Evolutionary conservation across 179 eudicot genomes (phyloP).

Genomic region (Silene coronaria): DNA sequence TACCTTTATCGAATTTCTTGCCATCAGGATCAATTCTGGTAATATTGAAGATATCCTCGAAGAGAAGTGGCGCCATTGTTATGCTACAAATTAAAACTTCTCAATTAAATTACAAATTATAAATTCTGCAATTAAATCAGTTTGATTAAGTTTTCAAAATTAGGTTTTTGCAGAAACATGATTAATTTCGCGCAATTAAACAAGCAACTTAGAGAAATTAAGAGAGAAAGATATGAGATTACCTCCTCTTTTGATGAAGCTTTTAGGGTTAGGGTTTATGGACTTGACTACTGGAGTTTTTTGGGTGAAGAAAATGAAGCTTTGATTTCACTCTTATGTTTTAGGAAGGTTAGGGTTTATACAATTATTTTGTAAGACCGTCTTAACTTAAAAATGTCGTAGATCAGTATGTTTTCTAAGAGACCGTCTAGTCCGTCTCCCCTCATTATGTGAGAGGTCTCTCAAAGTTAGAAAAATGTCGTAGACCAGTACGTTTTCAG

Average conservation of each 20-base stretch:
- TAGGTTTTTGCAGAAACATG: background rate
- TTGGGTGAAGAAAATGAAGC: no score
- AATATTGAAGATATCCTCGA: conserved; percentile 59
- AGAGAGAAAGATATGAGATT: background rate
- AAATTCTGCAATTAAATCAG: background rate
- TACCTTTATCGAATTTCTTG: conserved; percentile 82
- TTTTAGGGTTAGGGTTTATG: conserved; percentile 4
- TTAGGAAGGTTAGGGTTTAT: background rate
- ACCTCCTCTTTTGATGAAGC: background rate
- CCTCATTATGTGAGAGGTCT: no score
- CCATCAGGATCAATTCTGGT: conserved; percentile 62
- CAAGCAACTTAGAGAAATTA: background rate
- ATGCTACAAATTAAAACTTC: background rate
- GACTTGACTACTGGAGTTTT: background rate
- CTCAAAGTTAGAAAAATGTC: no score
- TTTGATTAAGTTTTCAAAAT: background rate
- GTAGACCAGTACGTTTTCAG: no score
- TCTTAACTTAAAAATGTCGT: no score
- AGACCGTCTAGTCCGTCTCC: no score
- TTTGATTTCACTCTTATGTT: no score
- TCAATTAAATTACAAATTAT: background rate
- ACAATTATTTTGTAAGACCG: no score
- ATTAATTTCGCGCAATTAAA: background rate
- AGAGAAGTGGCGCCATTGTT: conserved; percentile 27
- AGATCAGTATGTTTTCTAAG: no score